These are phyloP conservation scores for Picea glauca DNA, from an alignment of 75 land plant genomes.

Conservation along the genomic window DNA sequence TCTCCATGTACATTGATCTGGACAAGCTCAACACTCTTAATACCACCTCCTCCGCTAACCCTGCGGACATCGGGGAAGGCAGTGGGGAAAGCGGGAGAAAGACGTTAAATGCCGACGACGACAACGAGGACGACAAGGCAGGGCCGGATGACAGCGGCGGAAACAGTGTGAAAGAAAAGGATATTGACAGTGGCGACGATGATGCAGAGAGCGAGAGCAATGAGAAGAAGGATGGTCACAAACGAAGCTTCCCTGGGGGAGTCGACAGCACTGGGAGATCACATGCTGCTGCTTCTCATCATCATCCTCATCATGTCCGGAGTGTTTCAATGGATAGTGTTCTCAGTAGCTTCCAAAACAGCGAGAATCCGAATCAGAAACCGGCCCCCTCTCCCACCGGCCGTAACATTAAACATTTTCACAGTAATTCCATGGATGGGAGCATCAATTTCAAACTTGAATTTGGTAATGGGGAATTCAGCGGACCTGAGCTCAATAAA, in stretches of 20 bases:
- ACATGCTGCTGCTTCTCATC: not conserved
- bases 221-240: conserved; percentile 38
- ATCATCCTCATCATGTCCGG: conserved; percentile 37
- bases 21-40: conserved; percentile 56
- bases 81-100: conserved; percentile 49
- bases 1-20: conserved; percentile 78
- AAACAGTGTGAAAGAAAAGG: not conserved
- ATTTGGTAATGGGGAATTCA: conserved; percentile 43
- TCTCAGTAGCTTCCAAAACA: conserved; percentile 36
- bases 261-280: not conserved
- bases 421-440: conserved; percentile 35
- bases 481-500: conserved; percentile 60
- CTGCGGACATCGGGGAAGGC: conserved; percentile 21
- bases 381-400: conserved; percentile 35
- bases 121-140: not conserved
- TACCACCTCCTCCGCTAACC: conserved; percentile 19
- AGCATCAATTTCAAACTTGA: conserved; percentile 15
- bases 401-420: conserved; percentile 14
- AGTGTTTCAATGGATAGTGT: conserved; percentile 81
- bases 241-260: conserved; percentile 19
- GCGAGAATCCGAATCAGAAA: conserved; percentile 30
- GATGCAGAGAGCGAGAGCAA: conserved; percentile 51
- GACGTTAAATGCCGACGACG: conserved; percentile 27
- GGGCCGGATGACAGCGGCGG: not conserved
- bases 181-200: conserved; percentile 51